A percentile compares a stretch with the other conserved stretches of the same genome.
Conservation (phyloP, 331 rosid genomes). For the Quercus tomentella region DNA sequence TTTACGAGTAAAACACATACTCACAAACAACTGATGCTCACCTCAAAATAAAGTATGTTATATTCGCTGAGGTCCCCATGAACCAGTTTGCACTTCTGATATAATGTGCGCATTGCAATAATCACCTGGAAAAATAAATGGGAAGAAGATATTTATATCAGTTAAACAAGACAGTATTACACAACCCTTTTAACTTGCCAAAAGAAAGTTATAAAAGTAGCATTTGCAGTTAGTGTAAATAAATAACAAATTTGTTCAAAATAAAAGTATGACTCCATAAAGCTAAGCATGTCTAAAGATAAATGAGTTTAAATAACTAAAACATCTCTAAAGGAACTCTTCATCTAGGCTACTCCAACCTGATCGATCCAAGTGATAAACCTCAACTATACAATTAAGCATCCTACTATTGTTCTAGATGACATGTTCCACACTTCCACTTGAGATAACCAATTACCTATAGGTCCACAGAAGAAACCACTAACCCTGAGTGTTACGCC, state of each 20-base stretch:
- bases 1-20: background rate
- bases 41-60: constrained; percentile 86
- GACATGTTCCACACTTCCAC: background rate
- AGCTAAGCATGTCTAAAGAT: background rate
- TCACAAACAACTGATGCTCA: constrained; percentile 5
- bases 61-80: constrained; percentile 97
- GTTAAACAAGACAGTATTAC: background rate
- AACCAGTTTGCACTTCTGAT: constrained; percentile 91
- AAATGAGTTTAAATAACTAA: background rate
- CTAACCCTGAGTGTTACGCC: background rate
- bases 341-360: background rate
- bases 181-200: background rate
- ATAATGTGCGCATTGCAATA: constrained; percentile 77
- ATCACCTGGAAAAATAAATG: constrained; percentile 46
- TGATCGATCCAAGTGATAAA: background rate
- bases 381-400: background rate
- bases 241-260: background rate
- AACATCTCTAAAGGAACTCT: constrained; percentile 2
- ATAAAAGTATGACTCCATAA: background rate
- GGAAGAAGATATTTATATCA: background rate
- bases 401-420: constrained; percentile 1
- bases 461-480: background rate
- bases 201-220: background rate
- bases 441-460: background rate
- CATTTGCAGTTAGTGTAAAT: background rate